These are phyloP conservation scores for Penicillium polonicum DNA, from an alignment of 2,329 filamentous ascomycete genomes.

Conservation along the genomic window DNA sequence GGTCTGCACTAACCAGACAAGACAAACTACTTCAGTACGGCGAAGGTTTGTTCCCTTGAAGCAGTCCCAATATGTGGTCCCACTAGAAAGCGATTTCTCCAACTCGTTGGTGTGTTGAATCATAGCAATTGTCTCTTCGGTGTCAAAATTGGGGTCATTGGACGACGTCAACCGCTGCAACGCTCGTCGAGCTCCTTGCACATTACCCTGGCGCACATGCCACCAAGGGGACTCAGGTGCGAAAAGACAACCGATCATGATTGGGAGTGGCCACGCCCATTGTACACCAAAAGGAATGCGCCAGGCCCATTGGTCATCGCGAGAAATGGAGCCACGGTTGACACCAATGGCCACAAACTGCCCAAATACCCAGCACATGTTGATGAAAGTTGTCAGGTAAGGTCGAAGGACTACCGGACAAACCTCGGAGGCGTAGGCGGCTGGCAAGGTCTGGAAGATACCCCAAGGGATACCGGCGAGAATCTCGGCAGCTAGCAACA, in stretches of 20 bases:
- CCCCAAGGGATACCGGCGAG: constrained; percentile 50
- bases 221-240: constrained; percentile 52
- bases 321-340: constrained; percentile 43
- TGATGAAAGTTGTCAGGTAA: constrained; percentile 44
- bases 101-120: constrained; percentile 82
- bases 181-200: constrained; percentile 44
- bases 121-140: constrained; percentile 80
- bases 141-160: constrained; percentile 66
- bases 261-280: constrained; percentile 51
- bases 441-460: constrained; percentile 47
- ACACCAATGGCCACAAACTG: constrained; percentile 50
- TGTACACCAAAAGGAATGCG: constrained; percentile 51
- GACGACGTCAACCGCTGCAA: constrained; percentile 43
- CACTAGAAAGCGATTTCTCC: constrained; percentile 69
- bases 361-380: constrained; percentile 45
- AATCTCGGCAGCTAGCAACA: constrained; percentile 48
- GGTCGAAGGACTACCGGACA: constrained; percentile 40
- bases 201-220: constrained; percentile 44
- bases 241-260: constrained; percentile 43
- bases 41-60: constrained; percentile 76
- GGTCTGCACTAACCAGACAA: constrained; percentile 62
- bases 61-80: constrained; percentile 74
- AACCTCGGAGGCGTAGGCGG: constrained; percentile 45
- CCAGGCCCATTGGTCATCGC: constrained; percentile 49
- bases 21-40: constrained; percentile 67